Evolutionary conservation across 2,329 filamentous ascomycete genomes (phyloP), one percentile per base, ranked within the genome.

Genomic region (Colletotrichum trifolii): DNA sequence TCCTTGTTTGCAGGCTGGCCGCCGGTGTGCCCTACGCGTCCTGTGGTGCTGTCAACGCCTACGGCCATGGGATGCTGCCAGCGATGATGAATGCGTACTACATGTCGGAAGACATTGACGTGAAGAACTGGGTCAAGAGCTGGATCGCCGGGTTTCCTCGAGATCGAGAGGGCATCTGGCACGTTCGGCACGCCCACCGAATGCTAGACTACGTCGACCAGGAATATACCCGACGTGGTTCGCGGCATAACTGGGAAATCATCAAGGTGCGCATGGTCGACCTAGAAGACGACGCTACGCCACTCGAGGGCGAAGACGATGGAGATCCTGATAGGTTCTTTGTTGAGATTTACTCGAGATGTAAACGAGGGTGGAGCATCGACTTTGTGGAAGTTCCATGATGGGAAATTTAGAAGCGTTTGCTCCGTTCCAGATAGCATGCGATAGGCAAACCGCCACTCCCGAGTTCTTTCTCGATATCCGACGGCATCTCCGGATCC

Each of bases 371-470:
- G 7, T 61, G 52, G 52, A 61, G 59, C 34, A 50, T 61, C n/a
- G 59, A 61, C 15, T 61, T 55, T 61, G 52, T 61, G 10, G 59
- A 61, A 55, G 49, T 61, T 55, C 59, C 59, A 6, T 61, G 34
- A 56, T 5, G 38, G 38, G 43, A 15, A 60, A 48, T 60, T 33
- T 4, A 2, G 6, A 15, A 46, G n/a, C 13, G 1, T 46, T 17
- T 4, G 9, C 17, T 17, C 17, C 17, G 15, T 7, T 6, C 5
- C 2, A 10, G 46, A 48, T 2, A 35, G 11, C 39, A 10, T 25
- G 40, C 40, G 13, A 40, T 38, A n/a, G 33, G 25, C 42, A 3
- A 40, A 8, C 38, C 9, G 15, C 34, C 34, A n/a, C 10, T 3
- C 13, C 33, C 6, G 33, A 2, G 25, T 43, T 6, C 6, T 17